Evolutionary conservation across 345 rosid species (phyloP), one percentile per base, ranked within the genome.

Genomic region (Lepidium sativum): DNA sequence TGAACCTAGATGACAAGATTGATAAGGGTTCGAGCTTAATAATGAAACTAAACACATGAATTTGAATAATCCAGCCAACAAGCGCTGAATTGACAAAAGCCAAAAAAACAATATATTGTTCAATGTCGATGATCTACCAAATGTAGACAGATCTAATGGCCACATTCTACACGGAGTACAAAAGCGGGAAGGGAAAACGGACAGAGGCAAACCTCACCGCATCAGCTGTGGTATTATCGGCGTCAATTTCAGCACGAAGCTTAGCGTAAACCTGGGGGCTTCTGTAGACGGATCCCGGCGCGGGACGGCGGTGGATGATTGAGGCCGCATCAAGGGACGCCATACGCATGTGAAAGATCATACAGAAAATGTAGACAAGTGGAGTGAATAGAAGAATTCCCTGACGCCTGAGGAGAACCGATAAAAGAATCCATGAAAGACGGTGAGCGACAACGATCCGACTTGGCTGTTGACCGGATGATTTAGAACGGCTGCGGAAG

Each of bases 351-450:
- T 84, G 91, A 45, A 94, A 84, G 6, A 90, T 77, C 97, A 88
- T 90, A 25, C 89, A 87, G 16, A 95, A 84, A 69, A 94, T 83
- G 80, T 94, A 94, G 59, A 94, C 66, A 35, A 94, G 85, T 13
- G 99, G 97, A 29, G 94, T 94, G 75, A 94, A 82, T 29, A 94
- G 77, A 69, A 94, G 86, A 72, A 88, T 70, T 39, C 97, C 90
- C 77, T 86, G 99, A 13, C 96, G 86, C 31, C 97, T 91, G 47
- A 94, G 95, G 35, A 94, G 87, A 67, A 79, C 73, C 4, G 97
- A 90, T 51, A 94, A 77, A 34, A 94, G 73, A 38, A 83, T 73
- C 87, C 85, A 83, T 10, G 95, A 86, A 25, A 88, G 70, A 17
- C 96, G 85, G 67, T 94, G 92, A 48, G 87, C 82, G 37, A 86